These are phyloP conservation scores for Paramecium octaurelia DNA, from an alignment of 73 alveolate genomes.

Conservation along the genomic window DNA sequence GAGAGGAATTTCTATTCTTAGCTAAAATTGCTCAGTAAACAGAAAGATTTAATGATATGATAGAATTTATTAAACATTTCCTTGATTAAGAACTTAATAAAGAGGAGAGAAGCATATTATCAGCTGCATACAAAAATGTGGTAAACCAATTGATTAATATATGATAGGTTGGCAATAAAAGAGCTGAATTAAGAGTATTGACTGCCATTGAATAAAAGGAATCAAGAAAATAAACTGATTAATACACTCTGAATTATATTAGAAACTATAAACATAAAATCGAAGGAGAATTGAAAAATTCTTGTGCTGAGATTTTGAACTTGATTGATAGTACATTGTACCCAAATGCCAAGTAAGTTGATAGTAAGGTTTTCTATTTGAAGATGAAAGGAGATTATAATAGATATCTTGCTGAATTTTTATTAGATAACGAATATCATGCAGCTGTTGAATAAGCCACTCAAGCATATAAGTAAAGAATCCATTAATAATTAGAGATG, in stretches of 20 bases:
- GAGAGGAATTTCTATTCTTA: slow-evolving; percentile 71
- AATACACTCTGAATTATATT: slow-evolving; percentile 72
- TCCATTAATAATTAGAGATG: slow-evolving; percentile 51
- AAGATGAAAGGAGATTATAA: slow-evolving; percentile 96
- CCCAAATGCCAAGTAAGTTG: slow-evolving; percentile 72
- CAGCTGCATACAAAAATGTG: slow-evolving; percentile 86
- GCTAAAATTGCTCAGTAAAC: slow-evolving; percentile 79
- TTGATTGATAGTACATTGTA: slow-evolving; percentile 73
- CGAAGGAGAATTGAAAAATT: slow-evolving; percentile 76
- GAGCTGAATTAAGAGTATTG: slow-evolving; percentile 91
- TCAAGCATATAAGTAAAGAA: slow-evolving; percentile 74
- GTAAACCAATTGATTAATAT: not conserved
- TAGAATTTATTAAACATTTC: slow-evolving; percentile 72
- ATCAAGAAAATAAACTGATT: slow-evolving; percentile 76
- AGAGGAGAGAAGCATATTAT: slow-evolving; percentile 85
- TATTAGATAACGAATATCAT: slow-evolving; percentile 77
- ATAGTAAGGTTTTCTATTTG: slow-evolving; percentile 79
- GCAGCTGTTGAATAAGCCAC: slow-evolving; percentile 81
- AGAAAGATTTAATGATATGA: slow-evolving; percentile 88
- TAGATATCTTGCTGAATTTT: slow-evolving; percentile 92
- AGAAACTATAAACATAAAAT: slow-evolving; percentile 75
- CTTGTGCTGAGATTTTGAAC: slow-evolving; percentile 76
- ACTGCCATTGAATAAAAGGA: slow-evolving; percentile 80
- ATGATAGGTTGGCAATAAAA: slow-evolving; percentile 74
- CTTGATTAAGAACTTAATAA: slow-evolving; percentile 71